Percentiles rank a stretch among this genome's conserved stretches.
These are phyloP conservation scores for Skeletonema grethae DNA, from an alignment of 108 stramenopile genomes.

Conservation along the genomic window DNA sequence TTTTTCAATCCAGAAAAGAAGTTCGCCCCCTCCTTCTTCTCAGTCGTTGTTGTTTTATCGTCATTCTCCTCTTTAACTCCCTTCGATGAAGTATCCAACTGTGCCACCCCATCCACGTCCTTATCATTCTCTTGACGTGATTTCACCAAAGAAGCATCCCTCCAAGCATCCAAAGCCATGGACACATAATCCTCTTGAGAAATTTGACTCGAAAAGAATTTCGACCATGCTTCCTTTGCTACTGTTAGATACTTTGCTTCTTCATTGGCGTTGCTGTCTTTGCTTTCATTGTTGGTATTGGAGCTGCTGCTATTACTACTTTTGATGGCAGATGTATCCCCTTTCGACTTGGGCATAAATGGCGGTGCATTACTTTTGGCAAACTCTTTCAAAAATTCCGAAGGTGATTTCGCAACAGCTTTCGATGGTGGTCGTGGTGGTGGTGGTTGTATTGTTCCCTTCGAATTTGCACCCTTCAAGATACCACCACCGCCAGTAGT, in stretches of 20 bases:
- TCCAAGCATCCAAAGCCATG: conserved; percentile 6
- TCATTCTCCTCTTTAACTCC: neutral
- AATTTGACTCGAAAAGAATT: neutral
- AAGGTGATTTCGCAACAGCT: neutral
- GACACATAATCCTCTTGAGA: neutral
- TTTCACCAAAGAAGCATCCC: neutral
- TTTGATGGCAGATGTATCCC: neutral
- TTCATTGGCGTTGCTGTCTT: neutral
- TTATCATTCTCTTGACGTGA: neutral
- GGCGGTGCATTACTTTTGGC: neutral
- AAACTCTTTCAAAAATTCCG: neutral
- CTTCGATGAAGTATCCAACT: too few relatives aligned
- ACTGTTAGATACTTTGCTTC: neutral
- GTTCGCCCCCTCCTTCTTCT: neutral
- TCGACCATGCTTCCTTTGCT: neutral
- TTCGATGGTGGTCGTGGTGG: neutral
- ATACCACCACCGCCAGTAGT: too few relatives aligned
- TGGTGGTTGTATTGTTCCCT: neutral
- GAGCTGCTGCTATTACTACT: neutral
- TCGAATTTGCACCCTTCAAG: neutral
- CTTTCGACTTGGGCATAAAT: neutral
- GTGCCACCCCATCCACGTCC: too few relatives aligned
- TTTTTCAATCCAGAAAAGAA: conserved; percentile 8
- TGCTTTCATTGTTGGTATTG: neutral
- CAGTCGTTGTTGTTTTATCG: neutral